Base-by-base conservation (phyloP, 192 early-diverging fungal species). In the Coemansia sp. region DNA sequence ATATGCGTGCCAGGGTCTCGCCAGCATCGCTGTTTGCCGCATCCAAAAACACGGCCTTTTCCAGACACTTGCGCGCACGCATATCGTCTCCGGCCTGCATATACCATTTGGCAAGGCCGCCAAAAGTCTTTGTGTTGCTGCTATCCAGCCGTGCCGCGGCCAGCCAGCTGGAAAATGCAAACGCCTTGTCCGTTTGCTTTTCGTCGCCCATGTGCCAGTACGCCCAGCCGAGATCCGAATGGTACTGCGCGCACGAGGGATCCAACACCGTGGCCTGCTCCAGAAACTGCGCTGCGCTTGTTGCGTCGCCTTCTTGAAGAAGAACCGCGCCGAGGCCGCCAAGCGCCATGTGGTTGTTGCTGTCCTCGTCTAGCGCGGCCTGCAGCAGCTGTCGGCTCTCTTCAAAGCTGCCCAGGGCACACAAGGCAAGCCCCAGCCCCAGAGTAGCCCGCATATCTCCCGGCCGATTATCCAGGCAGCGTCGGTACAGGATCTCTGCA, bases 51-150 rank as follows among this genome's bases (percentile, higher is more conserved):
- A 93, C 82, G 2, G 93, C 92, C 66, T 92, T 91, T 58, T 85
- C 76, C 71, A 91, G 94, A 72, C 94, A 99, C 63, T 90, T 91
- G 38, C 82, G 76, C 7, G 95, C 94, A 7, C 94, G 88, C 0
- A 30, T 71, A 2, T 68, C 42, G 60, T 96, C 91, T 34, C 82
- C 63, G n/a, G 86, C 89, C 18, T 84, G 60, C 12, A 75, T 79
- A 72, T 94, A 97, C 69, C 91, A 94, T 45, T 91, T 80, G 11
- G 95, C 96, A 11, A 98, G 83, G 28, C 84, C 87, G 0, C 89
- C 85, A 67, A 96, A 98, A 0, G 89, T 87, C 6, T 75, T 74
- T 16, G 88, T 76, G 54, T 76, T 79, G 14, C 69, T 55, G 4
- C 90, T 77, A 66, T 96, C 88, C 7, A 88, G 58, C 56, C 91